Percentiles rank a stretch among this genome's conserved stretches.
These are phyloP conservation scores for Clonostachys rosea DNA, from an alignment of 2,329 filamentous ascomycete genomes.

Conservation along the genomic window DNA sequence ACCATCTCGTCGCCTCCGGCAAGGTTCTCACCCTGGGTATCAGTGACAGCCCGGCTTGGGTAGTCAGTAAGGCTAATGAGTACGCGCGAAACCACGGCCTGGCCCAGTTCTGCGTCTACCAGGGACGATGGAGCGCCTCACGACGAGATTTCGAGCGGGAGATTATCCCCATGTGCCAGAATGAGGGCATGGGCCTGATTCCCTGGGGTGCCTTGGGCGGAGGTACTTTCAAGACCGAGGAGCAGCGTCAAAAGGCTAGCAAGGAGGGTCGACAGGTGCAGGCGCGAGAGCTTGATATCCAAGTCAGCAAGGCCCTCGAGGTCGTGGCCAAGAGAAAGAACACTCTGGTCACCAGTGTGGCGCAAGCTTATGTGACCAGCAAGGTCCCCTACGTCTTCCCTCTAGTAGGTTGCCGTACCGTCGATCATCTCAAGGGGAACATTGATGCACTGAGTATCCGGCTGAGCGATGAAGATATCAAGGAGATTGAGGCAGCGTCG, in stretches of 20 bases:
- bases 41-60: constrained; percentile 66
- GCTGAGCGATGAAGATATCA: constrained; percentile 57
- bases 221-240: constrained; percentile 38
- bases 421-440: constrained; percentile 66
- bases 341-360: constrained; percentile 43
- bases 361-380: constrained; percentile 69
- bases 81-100: constrained; percentile 67
- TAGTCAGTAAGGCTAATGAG: constrained; percentile 62
- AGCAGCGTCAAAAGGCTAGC: constrained; percentile 17
- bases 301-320: constrained; percentile 39
- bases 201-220: constrained; percentile 55
- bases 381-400: constrained; percentile 72
- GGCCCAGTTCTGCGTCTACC: constrained; percentile 55
- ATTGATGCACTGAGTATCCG: constrained; percentile 61
- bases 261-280: constrained; percentile 26
- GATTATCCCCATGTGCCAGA: constrained; percentile 35
- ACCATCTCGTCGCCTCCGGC: constrained; percentile 51
- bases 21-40: constrained; percentile 65
- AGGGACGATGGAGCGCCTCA: constrained; percentile 33
- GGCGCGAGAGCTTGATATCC: constrained; percentile 48
- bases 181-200: constrained; percentile 43
- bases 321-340: constrained; percentile 40
- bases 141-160: constrained; percentile 33
- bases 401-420: constrained; percentile 58
- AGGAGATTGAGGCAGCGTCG: constrained; percentile 58